Conservation (phyloP, 192 early-diverging fungal genomes). For the Allomyces macrogynus region DNA sequence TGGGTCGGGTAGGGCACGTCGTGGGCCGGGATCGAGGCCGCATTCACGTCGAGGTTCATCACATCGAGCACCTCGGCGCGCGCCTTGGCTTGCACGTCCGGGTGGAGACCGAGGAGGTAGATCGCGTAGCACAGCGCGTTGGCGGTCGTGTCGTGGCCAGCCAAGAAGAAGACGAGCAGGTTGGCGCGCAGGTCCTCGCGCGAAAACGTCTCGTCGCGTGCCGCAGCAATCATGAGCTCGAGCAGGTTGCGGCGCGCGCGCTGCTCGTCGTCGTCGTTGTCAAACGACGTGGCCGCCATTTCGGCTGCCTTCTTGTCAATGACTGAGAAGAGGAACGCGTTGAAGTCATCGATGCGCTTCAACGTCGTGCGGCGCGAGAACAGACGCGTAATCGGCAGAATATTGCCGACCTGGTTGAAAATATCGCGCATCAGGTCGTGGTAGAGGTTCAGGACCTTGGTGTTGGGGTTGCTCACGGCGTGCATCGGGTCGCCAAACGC, state of each 20-base stretch:
- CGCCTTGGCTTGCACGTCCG: not conserved
- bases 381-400: not conserved
- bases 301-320: conserved; percentile 2
- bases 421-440: not conserved
- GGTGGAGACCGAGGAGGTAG: not conserved
- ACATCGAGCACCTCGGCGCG: not conserved
- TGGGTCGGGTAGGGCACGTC: not conserved
- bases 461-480: not conserved
- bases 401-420: not conserved
- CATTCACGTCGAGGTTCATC: not conserved
- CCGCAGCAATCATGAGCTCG: not conserved
- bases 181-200: not conserved
- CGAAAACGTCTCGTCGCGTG: not conserved
- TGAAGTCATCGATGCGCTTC: not conserved
- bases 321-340: not conserved
- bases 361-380: not conserved
- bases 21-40: not conserved
- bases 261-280: not conserved
- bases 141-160: not conserved
- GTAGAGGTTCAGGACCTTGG: not conserved
- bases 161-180: not conserved
- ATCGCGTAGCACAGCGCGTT: not conserved
- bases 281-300: not conserved
- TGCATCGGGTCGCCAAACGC: not conserved
- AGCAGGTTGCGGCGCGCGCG: not conserved